phyloP scores from a whole-genome alignment of 225 moss, liverwort and hornwort genomes.

The Bryoerythrophyllum caledonicum region DNA sequence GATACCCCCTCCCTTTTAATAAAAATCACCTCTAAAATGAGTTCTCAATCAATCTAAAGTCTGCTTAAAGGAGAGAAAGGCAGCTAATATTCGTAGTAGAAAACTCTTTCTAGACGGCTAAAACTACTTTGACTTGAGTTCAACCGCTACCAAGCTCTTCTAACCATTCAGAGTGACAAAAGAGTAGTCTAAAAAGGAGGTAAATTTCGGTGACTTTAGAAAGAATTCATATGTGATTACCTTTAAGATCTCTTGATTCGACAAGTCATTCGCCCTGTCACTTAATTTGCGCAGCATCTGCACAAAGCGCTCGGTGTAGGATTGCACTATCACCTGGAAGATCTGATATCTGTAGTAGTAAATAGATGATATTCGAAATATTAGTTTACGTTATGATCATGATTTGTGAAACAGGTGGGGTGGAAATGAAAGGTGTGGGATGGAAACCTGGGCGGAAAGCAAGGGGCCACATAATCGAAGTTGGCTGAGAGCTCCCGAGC shows the following conservation, averaged over 20 bases:
- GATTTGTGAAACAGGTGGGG: neutral
- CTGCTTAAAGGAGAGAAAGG: too few species aligned
- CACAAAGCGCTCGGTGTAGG: slow-evolving; percentile 77
- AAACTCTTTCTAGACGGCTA: too few species aligned
- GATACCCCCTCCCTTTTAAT: too few species aligned
- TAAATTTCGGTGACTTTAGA: too few species aligned
- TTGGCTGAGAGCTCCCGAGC: slow-evolving; percentile 56
- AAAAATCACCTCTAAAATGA: too few species aligned
- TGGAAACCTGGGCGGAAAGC: slow-evolving; percentile 80
- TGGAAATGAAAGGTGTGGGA: neutral
- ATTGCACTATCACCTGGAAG: slow-evolving; percentile 75
- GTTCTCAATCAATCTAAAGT: too few species aligned
- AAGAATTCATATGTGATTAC: slow-evolving; percentile 2
- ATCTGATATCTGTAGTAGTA: slow-evolving; percentile 60
- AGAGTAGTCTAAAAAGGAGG: too few species aligned
- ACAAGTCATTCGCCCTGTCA: slow-evolving; percentile 65
- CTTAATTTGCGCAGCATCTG: slow-evolving; percentile 79
- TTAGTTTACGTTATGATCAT: neutral
- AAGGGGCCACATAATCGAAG: slow-evolving; percentile 77
- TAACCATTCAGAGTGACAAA: too few species aligned
- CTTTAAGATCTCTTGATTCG: slow-evolving; percentile 73
- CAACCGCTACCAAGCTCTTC: too few species aligned
- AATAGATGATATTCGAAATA: neutral
- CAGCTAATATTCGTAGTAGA: too few species aligned
- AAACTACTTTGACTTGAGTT: too few species aligned